Evolutionary conservation across 2,329 filamentous ascomycete genomes (phyloP), one percentile per base, ranked within the genome.

Genomic region (Fusarium tanahbumbuense): DNA sequence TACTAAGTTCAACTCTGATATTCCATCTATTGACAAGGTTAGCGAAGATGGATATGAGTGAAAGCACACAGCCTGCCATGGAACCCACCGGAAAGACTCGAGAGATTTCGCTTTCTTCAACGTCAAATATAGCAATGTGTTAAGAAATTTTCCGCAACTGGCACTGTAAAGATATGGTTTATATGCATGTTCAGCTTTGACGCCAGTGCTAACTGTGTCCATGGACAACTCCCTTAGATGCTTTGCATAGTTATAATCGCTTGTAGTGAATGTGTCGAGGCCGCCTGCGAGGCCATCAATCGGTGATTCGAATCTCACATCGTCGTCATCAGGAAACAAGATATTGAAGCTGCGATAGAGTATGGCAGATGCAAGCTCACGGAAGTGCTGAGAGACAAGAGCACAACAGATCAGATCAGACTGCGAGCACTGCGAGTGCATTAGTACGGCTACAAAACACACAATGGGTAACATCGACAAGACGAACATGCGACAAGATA

Each of bases 111-210:
- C 84, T 69, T 86, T 87, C 71, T 84, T 86, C 64, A 91, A 75
- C 2, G 87, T 85, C 73, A 89, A 73, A 30, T 86, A 82, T 8
- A 91, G 76, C 44, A 91, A 76, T 1, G 87, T 89, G 70, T 88
- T 91, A 76, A 91, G 82, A 60, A 91, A 89, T 78, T 89, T 90
- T 54, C 88, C 88, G 72, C 86, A 88, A 75, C 85, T 88, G 32
- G 83, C 77, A 58, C 79, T 85, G 72, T 86, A 86, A 10, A 85
- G 79, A 67, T 89, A 89, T 2, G 83, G 79, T 57, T 85, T 83
- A 72, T 88, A 88, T 23, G 84, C 82, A 20, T 78, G 75, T 69
- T 89, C 86, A n/a, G 83, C 86, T 75, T 86, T 86, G 55, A 80
- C 76, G 11, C 86, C 87, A 12, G 82, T 80, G 65, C 82, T 85